These are phyloP conservation scores for Citrus glauca DNA, from an alignment of 345 rosid genomes.

Conservation along the genomic window DNA sequence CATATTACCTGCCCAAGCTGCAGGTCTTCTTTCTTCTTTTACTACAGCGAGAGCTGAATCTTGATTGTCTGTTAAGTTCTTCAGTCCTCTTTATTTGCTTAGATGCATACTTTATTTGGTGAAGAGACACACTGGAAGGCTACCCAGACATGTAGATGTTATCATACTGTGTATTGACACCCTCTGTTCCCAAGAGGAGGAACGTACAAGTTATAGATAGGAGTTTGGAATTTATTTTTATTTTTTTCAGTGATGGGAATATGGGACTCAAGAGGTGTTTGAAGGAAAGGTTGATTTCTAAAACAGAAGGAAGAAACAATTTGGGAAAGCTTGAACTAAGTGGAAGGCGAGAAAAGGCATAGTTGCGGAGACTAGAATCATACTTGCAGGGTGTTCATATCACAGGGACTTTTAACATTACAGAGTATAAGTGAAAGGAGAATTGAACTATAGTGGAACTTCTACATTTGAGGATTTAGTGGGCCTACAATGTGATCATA, in stretches of 20 bases:
- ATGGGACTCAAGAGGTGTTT: background rate
- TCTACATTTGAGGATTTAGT: background rate
- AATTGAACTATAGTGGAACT: background rate
- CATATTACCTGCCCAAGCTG: constrained; percentile 91
- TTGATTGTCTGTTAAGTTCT: constrained; percentile 18
- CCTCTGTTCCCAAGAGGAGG: background rate
- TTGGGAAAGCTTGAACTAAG: background rate
- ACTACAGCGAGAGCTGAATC: constrained; percentile 64
- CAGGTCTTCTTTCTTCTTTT: constrained; percentile 96
- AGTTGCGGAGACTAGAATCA: background rate
- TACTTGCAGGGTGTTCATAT: background rate
- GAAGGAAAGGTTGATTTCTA: background rate
- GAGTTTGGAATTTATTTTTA: background rate
- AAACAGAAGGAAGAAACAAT: background rate
- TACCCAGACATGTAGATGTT: background rate
- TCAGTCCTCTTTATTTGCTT: background rate
- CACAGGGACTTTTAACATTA: too few relatives aligned
- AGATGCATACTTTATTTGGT: background rate
- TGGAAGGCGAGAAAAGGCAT: background rate
- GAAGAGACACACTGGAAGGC: background rate
- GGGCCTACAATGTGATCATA: background rate
- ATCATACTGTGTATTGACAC: background rate
- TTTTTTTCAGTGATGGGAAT: background rate
- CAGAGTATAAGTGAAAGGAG: background rate
- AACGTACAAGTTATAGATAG: background rate